Evolutionary conservation across 345 rosid species (phyloP), one percentile per base, ranked within the genome.

Genomic region (Acer saccharum): DNA sequence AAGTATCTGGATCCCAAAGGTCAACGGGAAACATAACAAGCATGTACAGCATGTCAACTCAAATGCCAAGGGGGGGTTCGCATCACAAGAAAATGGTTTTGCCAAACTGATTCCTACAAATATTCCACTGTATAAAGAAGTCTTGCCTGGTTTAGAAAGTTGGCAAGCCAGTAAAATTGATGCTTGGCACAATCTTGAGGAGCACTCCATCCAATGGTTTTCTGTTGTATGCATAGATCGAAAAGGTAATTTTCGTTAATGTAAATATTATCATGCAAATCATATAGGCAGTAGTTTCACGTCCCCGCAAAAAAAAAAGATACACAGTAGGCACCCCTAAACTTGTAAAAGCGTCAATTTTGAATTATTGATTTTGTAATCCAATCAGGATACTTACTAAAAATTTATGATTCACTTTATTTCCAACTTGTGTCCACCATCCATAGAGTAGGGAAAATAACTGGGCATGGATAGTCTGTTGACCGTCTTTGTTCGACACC

Each of bases 81-180:
- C 88, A 69, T 83, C 82, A 50, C 89, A 87, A 69, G 94, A 85
- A 78, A 93, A 87, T 83, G 93, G 91, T 78, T 85, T 87, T 82
- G 91, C 98, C 54, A 82, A 83, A 76, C 76, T 89, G 74, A 83
- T 89, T 7, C 91, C 88, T 78, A 91, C 97, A 57, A 92, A 87
- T 71, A 81, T 91, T 72, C 94, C 93, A 32, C 78, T 84, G 43
- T 87, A 86, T 81, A 86, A 88, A 81, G 98, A 96, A 80, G 97
- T 96, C 66, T 85, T 91, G 86, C 97, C 95, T 20, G 92, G 97
- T 61, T 83, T 92, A 65, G 93, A 92, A 74, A 87, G 92, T 83
- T 96, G 99, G 99, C 95, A 86, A 80, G 88, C 92, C 68, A 86
- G 91, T 89, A 96, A 91, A 85, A 86, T 96, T 82, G 91, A 91